Percentiles rank a stretch among this genome's conserved stretches.
These are phyloP conservation scores for Hypoxylon subgilvum DNA, from an alignment of 495 filamentous ascomycete species.

Conservation along the genomic window DNA sequence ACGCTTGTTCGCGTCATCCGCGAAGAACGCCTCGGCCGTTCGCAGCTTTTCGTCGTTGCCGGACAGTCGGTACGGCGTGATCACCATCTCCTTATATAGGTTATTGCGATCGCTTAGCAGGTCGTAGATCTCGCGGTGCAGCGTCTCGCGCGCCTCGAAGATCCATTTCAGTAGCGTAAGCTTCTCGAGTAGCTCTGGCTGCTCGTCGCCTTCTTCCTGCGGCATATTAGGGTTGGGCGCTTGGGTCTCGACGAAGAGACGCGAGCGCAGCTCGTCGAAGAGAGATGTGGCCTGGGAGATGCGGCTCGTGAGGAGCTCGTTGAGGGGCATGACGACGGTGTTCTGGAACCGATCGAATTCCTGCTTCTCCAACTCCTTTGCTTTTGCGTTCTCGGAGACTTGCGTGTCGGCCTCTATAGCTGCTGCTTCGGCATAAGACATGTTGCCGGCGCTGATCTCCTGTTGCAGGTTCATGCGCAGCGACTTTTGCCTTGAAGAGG, in stretches of 20 bases:
- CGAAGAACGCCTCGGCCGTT: slow-evolving; percentile 81
- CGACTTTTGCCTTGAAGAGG: slow-evolving; percentile 50
- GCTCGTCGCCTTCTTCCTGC: slow-evolving; percentile 93
- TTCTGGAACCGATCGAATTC: slow-evolving; percentile 80
- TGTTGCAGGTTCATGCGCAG: slow-evolving; percentile 69
- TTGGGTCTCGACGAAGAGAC: slow-evolving; percentile 75
- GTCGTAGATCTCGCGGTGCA: slow-evolving; percentile 84
- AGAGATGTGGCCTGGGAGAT: slow-evolving; percentile 67
- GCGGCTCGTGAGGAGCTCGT: slow-evolving; percentile 71
- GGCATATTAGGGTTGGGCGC: slow-evolving; percentile 76
- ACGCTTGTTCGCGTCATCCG: slow-evolving; percentile 73
- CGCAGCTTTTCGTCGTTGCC: slow-evolving; percentile 73
- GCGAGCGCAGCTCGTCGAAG: slow-evolving; percentile 72
- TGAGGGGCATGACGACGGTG: slow-evolving; percentile 75
- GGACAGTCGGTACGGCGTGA: slow-evolving; percentile 77
- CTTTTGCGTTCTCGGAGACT: slow-evolving; percentile 64
- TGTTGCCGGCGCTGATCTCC: slow-evolving; percentile 73
- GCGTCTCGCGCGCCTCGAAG: slow-evolving; percentile 86
- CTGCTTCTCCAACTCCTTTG: slow-evolving; percentile 67
- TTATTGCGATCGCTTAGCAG: slow-evolving; percentile 82
- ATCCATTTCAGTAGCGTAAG: slow-evolving; percentile 96
- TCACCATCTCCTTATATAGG: slow-evolving; percentile 79
- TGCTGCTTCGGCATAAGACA: slow-evolving; percentile 81
- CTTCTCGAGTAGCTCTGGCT: slow-evolving; percentile 91
- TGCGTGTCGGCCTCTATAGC: slow-evolving; percentile 71